Percentiles rank a stretch among this genome's conserved stretches.
phyloP scores from a whole-genome alignment of 768 basidiomycete genomes.

The Gloeopeniophorella convolvens region DNA sequence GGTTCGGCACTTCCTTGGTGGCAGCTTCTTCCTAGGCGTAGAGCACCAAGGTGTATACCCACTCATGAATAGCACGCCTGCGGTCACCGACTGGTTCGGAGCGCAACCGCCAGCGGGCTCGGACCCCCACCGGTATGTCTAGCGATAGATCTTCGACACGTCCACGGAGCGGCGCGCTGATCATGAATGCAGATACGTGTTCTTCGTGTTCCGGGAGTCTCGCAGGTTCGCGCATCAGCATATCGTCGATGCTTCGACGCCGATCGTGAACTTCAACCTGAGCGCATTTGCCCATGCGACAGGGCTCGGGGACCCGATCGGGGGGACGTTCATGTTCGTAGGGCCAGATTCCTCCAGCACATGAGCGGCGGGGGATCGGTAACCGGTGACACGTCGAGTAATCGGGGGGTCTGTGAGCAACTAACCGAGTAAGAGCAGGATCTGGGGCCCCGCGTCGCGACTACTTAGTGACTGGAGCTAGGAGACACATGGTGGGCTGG shows the following conservation, averaged over 20 bases:
- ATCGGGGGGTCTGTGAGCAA: too few relatives aligned
- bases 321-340: slow-evolving; percentile 44
- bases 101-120: slow-evolving; percentile 39
- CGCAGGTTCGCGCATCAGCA: slow-evolving; percentile 35
- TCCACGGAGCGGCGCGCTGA: too few relatives aligned
- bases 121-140: slow-evolving; percentile 36
- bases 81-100: slow-evolving; percentile 35
- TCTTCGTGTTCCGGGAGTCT: slow-evolving; percentile 42
- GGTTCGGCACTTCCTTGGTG: slow-evolving; percentile 10
- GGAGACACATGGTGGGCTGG: too few relatives aligned
- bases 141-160: too few relatives aligned
- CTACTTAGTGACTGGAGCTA: too few relatives aligned
- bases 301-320: slow-evolving; percentile 40
- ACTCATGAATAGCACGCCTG: slow-evolving; percentile 36
- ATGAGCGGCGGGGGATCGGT: too few relatives aligned
- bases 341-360: too few relatives aligned
- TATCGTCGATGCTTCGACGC: slow-evolving; percentile 3
- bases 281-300: slow-evolving; percentile 36
- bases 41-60: not conserved
- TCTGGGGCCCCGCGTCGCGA: too few relatives aligned
- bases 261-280: slow-evolving; percentile 32
- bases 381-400: too few relatives aligned
- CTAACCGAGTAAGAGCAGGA: too few relatives aligned
- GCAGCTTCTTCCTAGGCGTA: too few relatives aligned
- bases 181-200: slow-evolving; percentile 34